Evolutionary conservation across 306 rosid species (phyloP), one percentile per base, ranked within the genome.

Genomic region (Quercus engelmannii): DNA sequence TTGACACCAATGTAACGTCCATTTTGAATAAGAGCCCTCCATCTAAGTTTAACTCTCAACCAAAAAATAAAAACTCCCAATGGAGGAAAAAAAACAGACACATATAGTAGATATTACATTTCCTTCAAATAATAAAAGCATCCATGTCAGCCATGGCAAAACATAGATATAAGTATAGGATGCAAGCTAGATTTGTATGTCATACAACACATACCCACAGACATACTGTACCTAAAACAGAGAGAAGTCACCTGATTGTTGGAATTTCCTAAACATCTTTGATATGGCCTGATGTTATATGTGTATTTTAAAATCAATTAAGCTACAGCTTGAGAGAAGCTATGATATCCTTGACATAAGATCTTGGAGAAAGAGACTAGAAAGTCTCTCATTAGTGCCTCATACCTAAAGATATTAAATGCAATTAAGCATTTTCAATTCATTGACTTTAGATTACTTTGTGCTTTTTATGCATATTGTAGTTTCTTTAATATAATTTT

Each of bases 321-420:
- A 28, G 69, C 30, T 63, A 1, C 69, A 17, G 17, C n/a, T 7
- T 26, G 41, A 62, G n/a, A 62, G n/a, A n/a, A n/a, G n/a, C n/a
- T n/a, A n/a, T 62, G 19, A 10, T 62, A 14, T 62, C 69, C n/a
- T 62, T 26, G n/a, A 63, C 72, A 67, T 23, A 33, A 67, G 72
- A 33, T 67, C 72, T 9, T n/a, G n/a, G 72, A 35, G 25, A 17
- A 63, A 71, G 20, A 57, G 46, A 76, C 69, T 33, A 61, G 33
- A 23, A 30, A 35, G 63, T 58, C 74, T 55, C 73, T 28, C 73
- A 23, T 61, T 79, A 69, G 49, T 76, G 58, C 57, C 76, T 68
- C 74, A 72, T 6, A 72, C 7, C n/a, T 56, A 43, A 75, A 75
- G 52, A 55, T 69, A 81, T 55, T 71, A n/a, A n/a, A 4, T 77